Evolutionary conservation across 306 rosid species (phyloP).

Genomic region (Luffa aegyptiaca): DNA sequence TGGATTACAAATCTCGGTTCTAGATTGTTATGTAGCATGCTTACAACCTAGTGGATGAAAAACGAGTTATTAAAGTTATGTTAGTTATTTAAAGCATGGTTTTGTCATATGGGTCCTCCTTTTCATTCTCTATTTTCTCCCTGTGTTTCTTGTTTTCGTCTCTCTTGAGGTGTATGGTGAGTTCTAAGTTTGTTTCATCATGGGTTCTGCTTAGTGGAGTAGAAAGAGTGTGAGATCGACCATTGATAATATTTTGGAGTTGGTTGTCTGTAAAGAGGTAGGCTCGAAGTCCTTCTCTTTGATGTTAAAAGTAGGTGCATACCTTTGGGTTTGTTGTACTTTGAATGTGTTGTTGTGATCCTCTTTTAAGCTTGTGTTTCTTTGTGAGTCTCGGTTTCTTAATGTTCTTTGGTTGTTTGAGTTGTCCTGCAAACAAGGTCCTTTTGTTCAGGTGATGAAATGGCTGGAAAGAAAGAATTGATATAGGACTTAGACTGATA

Average conservation of each 20-base stretch:
- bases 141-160: not conserved
- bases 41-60: no score
- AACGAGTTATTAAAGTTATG: no score
- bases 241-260: not conserved
- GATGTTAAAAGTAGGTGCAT: constrained; percentile 3
- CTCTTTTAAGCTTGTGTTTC: not conserved
- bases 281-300: not conserved
- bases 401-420: not conserved
- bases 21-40: no score
- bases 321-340: not conserved
- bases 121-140: no score
- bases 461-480: not conserved
- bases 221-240: not conserved
- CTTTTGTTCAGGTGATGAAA: not conserved
- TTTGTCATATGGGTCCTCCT: not conserved
- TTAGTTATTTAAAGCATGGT: no score
- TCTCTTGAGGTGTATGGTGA: not conserved
- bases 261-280: not conserved
- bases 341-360: not conserved
- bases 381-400: not conserved
- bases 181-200: not conserved
- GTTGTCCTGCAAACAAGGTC: not conserved
- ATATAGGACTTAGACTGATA: not conserved
- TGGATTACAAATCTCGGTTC: no score
- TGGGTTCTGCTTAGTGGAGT: not conserved